Percentiles rank a stretch among this genome's conserved stretches.
phyloP scores from a whole-genome alignment of 179 eudicot genomes.

The Silene vulgaris region DNA sequence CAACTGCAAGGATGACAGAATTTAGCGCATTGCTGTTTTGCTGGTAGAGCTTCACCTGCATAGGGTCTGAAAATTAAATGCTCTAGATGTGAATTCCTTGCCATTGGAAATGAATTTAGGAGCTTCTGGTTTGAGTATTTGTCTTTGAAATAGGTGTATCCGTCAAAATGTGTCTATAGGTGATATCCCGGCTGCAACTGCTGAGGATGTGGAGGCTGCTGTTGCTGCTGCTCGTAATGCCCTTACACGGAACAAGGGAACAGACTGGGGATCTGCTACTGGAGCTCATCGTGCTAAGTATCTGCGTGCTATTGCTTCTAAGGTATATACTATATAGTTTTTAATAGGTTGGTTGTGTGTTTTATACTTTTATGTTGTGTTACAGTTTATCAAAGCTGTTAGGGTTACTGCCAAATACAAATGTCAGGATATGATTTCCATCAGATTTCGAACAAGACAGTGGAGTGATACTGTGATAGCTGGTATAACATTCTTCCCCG shows the following conservation, averaged over 20 bases:
- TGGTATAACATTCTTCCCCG: too few relatives aligned
- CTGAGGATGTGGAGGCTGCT: slow-evolving; percentile 83
- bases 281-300: slow-evolving; percentile 95
- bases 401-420: too few relatives aligned
- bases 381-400: too few relatives aligned
- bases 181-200: slow-evolving; percentile 85
- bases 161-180: slow-evolving; percentile 36
- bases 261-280: slow-evolving; percentile 73
- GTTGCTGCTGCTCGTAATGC: slow-evolving; percentile 82
- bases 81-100: background rate
- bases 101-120: background rate
- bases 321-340: slow-evolving; percentile 35
- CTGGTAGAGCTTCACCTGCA: background rate
- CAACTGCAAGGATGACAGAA: background rate
- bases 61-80: background rate
- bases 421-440: too few relatives aligned
- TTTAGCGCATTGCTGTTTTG: background rate
- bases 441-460: too few relatives aligned
- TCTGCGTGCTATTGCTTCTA: slow-evolving; percentile 84
- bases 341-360: too few relatives aligned
- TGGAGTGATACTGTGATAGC: too few relatives aligned
- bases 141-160: background rate
- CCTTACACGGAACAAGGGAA: slow-evolving; percentile 55
- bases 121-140: background rate
- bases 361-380: too few relatives aligned